Evolutionary conservation across 192 early-diverging fungal genomes (phyloP).

Genomic region (Obelidium mucronatum): DNA sequence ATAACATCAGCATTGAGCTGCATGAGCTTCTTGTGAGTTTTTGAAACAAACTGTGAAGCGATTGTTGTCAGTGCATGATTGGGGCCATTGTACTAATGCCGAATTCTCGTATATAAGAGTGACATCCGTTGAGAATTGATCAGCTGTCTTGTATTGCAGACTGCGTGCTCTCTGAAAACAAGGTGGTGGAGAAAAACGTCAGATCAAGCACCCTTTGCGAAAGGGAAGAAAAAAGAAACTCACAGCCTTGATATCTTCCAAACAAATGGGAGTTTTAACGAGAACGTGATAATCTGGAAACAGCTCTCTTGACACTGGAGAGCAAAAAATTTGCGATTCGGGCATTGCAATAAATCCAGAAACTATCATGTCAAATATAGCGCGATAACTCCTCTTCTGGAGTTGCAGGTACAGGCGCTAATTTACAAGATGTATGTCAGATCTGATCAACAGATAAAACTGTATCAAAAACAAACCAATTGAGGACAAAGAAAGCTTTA

Average conservation of each 20-base stretch:
- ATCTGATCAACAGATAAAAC: background rate
- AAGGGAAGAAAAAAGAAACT: conserved; percentile 21
- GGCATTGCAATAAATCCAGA: conserved; percentile 52
- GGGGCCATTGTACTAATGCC: conserved; percentile 59
- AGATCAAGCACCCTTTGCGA: background rate
- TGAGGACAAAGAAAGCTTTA: conserved; percentile 20
- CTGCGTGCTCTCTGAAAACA: conserved; percentile 32
- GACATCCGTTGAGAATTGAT: conserved; percentile 60
- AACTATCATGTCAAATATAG: conserved; percentile 53
- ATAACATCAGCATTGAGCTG: conserved; percentile 15
- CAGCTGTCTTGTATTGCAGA: conserved; percentile 55
- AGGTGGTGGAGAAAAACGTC: background rate
- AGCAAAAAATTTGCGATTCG: conserved; percentile 54
- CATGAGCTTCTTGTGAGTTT: conserved; percentile 21
- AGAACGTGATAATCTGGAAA: conserved; percentile 62
- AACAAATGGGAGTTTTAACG: conserved; percentile 58
- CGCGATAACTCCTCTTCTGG: conserved; percentile 57
- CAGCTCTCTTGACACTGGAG: conserved; percentile 52
- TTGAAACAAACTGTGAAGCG: conserved; percentile 45
- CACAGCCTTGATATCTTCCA: conserved; percentile 64
- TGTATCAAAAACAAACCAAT: background rate
- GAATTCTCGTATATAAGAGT: conserved; percentile 61
- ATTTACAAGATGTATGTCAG: background rate
- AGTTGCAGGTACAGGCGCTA: conserved; percentile 29
- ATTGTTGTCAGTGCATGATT: conserved; percentile 53